A percentile compares a stretch with the other conserved stretches of the same genome.
Conservation (phyloP, 2,329 filamentous ascomycete genomes). For the Talaromyces sp. region DNA sequence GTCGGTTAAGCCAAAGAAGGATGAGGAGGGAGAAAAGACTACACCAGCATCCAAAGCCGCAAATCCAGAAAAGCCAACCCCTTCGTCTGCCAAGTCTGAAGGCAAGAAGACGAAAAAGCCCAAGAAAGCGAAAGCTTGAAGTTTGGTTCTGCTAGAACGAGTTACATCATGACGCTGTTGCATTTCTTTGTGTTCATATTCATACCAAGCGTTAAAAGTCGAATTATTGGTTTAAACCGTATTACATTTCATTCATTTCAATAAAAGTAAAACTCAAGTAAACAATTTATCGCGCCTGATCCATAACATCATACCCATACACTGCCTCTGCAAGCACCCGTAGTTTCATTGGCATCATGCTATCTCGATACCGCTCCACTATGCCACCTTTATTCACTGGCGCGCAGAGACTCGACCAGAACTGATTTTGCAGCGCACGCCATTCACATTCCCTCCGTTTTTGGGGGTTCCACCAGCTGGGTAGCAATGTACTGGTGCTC, state of each 20-base stretch:
- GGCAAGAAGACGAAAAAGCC: conserved; percentile 8
- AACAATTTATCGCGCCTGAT: neutral
- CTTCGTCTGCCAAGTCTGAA: neutral
- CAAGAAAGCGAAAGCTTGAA: conserved; percentile 25
- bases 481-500: conserved; percentile 30
- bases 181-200: neutral
- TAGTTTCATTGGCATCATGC: conserved; percentile 45
- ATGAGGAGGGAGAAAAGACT: conserved; percentile 11
- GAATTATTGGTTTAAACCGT: neutral
- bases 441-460: conserved; percentile 36
- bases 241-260: neutral
- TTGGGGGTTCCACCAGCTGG: conserved; percentile 40
- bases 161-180: neutral
- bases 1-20: conserved; percentile 25
- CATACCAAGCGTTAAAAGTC: neutral
- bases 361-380: conserved; percentile 40
- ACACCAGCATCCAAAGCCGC: conserved; percentile 6
- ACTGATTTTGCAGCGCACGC: conserved; percentile 22
- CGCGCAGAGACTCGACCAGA: conserved; percentile 25
- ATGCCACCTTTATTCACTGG: conserved; percentile 32
- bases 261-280: neutral
- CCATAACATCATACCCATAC: conserved; percentile 21
- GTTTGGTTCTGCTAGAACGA: neutral
- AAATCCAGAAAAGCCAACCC: conserved; percentile 1
- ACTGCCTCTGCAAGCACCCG: conserved; percentile 44